Base-by-base conservation (phyloP, 2,329 filamentous ascomycete genomes). In the Penicillium sp. region DNA sequence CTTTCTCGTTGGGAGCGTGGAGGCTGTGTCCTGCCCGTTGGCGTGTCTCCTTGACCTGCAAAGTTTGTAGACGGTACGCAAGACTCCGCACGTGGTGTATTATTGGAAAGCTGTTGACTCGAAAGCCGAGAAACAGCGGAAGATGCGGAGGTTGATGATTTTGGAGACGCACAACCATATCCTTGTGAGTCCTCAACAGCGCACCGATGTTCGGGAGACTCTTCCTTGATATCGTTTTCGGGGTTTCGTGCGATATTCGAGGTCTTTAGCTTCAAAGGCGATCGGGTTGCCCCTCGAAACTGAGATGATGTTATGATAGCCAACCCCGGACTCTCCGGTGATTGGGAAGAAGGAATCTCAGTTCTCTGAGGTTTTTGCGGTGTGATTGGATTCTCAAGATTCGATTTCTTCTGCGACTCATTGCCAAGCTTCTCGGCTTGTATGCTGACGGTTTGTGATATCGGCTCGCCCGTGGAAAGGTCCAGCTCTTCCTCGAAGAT, bases 311-410 rank as follows among this genome's bases (percentile, higher is more conserved):
- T 56, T 18, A 64, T 57, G n/a, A 64, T 44, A 8, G 55, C 53
- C 10, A 66, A 30, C 2, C 59, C 60, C 13, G 65, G 64, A 30
- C 64, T 67, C 47, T 68, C 64, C 1, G 65, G 65, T 6, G 65
- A 67, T 27, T 68, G 65, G 5, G 65, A 68, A 3, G 65, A 68
- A 4, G 64, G 65, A 37, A 68, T 60, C 36, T 65, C 62, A 6
- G 53, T 42, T 30, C 42, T 57, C 12, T 40, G 45, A 20, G 34
- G 35, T 42, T 64, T 67, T 28, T 46, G 52, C 4, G 65, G 65
- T 1, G 65, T 68, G 5, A 49, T 37, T 20, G 59, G 61, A 9
- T 20, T 26, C 16, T 26, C 13, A 12, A 16, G 20, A 27, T 10
- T 8, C 13, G 6, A 17, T 2, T 13, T 5, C 4, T 35, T 31